A percentile compares a stretch with the other conserved stretches of the same genome.
These are phyloP conservation scores for Mortierella sp. DNA, from an alignment of 371 early-diverging fungal genomes.

Conservation along the genomic window DNA sequence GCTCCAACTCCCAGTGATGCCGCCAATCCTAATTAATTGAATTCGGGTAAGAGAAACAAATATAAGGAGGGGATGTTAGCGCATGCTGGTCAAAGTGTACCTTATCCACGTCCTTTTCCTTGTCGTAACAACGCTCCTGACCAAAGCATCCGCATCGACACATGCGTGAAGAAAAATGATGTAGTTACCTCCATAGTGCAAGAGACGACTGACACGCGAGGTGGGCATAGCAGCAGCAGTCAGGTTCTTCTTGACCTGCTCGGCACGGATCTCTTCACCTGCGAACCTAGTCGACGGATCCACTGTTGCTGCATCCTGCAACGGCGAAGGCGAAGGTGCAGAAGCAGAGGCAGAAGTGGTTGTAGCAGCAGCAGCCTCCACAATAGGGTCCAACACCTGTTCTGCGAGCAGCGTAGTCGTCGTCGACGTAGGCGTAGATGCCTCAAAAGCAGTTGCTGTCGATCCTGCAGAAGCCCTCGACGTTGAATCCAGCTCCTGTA, in stretches of 20 bases:
- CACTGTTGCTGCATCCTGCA: neutral
- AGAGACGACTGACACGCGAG: slow-evolving; percentile 71
- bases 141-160: neutral
- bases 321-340: neutral
- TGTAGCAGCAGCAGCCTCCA: slow-evolving; percentile 1
- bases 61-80: neutral
- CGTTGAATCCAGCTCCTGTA: neutral
- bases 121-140: neutral
- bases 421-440: neutral
- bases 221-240: slow-evolving; percentile 77
- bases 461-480: neutral
- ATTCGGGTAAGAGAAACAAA: neutral
- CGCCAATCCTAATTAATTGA: slow-evolving; percentile 63
- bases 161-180: neutral
- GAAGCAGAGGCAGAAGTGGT: neutral
- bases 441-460: neutral
- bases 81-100: neutral
- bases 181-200: slow-evolving; percentile 73
- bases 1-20: slow-evolving; percentile 85
- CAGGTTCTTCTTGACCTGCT: slow-evolving; percentile 45
- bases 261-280: slow-evolving; percentile 17
- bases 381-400: neutral
- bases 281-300: neutral
- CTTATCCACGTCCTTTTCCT: neutral
- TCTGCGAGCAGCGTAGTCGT: neutral